These are phyloP conservation scores for Starmerella riodocensis DNA, from an alignment of 805 yeast species.

Conservation along the genomic window DNA sequence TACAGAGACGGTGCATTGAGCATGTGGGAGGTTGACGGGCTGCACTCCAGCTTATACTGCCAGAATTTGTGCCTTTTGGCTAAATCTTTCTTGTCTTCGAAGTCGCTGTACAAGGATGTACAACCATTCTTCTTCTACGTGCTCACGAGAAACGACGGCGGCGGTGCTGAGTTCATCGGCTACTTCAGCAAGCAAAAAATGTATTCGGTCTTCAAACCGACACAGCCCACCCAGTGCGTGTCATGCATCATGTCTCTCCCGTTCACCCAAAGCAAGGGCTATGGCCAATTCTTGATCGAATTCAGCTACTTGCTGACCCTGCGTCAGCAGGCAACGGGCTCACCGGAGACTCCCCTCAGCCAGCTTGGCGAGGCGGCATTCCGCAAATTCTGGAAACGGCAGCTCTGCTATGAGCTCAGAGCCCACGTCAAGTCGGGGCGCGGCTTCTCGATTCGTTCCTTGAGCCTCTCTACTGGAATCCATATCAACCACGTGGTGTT, in stretches of 20 bases:
- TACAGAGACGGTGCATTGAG: constrained; percentile 54
- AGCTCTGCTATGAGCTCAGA: constrained; percentile 40
- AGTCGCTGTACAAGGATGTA: constrained; percentile 85
- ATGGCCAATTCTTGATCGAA: constrained; percentile 77
- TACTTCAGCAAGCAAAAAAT: constrained; percentile 79
- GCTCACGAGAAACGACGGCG: constrained; percentile 50
- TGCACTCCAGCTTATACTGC: constrained; percentile 67
- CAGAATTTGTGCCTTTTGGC: constrained; percentile 84
- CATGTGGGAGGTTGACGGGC: constrained; percentile 87
- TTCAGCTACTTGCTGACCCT: constrained; percentile 72
- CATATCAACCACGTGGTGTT: constrained; percentile 72
- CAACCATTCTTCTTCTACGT: constrained; percentile 89
- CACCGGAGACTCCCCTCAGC: constrained; percentile 91
- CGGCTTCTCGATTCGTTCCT: constrained; percentile 38
- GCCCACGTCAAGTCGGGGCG: constrained; percentile 7
- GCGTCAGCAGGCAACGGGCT: constrained; percentile 66
- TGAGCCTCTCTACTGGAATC: constrained; percentile 72
- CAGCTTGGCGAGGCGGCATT: constrained; percentile 77
- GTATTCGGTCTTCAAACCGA: constrained; percentile 6
- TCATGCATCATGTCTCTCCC: constrained; percentile 88
- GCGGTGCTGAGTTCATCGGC: constrained; percentile 51
- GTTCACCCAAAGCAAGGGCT: constrained; percentile 72
- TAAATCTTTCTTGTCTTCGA: constrained; percentile 76
- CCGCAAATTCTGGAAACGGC: constrained; percentile 70
- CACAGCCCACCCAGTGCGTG: constrained; percentile 48